Base-by-base conservation (phyloP, 495 filamentous ascomycete species). In the Margaritispora aquatica region DNA sequence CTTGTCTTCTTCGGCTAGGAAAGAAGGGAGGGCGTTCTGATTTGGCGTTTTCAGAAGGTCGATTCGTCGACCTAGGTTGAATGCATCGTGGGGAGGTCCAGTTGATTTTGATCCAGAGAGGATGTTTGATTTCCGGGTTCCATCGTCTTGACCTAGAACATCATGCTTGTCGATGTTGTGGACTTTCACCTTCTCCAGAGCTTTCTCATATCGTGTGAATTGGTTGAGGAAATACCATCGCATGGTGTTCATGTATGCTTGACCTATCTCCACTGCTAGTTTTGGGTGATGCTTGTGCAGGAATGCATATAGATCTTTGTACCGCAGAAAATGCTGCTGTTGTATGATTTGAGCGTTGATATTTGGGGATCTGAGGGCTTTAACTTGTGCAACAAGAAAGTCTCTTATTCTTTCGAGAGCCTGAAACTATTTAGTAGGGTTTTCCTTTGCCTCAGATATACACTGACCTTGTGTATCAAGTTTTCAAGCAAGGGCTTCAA, bases 201-300 rank as follows among this genome's bases (percentile, higher is more conserved):
- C 82, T 58, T 85, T 83, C 53, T 87, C 81, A 69, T 97, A 98
- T 19, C 93, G 88, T 2, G 84, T 86, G 69, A 98, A 98, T 70
- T 97, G 86, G 59, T 87, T 93, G 38, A 85, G 74, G 66, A 97
- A 97, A 66, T 98, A 98, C 94, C 94, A 98, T 47, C 92, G 84
- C 93, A 98, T 97, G 8, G 94, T 98, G 73, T 97, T 96, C 72
- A 96, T 86, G 63, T 98, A 98, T 7, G 94, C 94, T 73, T 93
- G 89, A 20, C 83, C 84, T 63, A 97, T 96, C 67, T 97, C 88
- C 34, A 89, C 86, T 1, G 89, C 88, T 5, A 98, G 81, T 24
- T 81, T 75, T 0, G 85, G 75, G 63, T 97, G 91, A 57, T 90
- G 87, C 60, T 80, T 83, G 38, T 85, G 82, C 31, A 97, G 80